Base-by-base conservation (phyloP, 345 rosid genomes). In the Aegle marmelos region DNA sequence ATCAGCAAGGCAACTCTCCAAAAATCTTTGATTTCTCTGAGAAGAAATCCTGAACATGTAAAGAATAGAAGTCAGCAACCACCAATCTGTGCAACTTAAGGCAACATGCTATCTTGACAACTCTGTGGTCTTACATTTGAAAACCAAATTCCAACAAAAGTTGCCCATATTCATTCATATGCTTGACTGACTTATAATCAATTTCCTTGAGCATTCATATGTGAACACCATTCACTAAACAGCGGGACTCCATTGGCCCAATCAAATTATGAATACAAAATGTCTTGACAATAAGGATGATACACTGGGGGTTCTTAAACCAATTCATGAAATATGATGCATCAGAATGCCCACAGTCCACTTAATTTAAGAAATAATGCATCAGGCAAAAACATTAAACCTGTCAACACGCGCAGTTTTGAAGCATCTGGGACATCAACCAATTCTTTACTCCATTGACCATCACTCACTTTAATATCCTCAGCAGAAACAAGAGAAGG, bases 1-100 rank as follows among this genome's bases (percentile, higher is more conserved):
- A 87, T 76, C 83, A 93, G 75, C 81, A 95, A 86, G 16, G 97
- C 85, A 79, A 90, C 95, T 71, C 90, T 92, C 99, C 99, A 95
- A 72, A 85, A 88, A 27, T 86, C 94, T 89, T 95, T 92, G 54
- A 95, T 85, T 79, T 93, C 98, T 75, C 90, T 87, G 28, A 95
- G 88, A 56, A 93, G 84, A 83, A 90, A 80, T 74, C 98, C 98
- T 95, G 90, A 7, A 85, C 37, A 58, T 34, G 17, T 2, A 34
- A 64, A 50, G 77, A 30, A 24, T n/a, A 19, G 56, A 31, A 72
- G 28, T 53, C 72, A 75, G 25, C 48, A 48, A 39, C 78, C 25
- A 39, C 10, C n/a, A 72, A 60, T 31, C 37, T 6, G 24, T 16
- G 37, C 39, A 64, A 56, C 33, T 56, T 17, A 16, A 60, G 21